These are phyloP conservation scores for Craterostigma plantagineum DNA, from an alignment of 257 asterid species.

Conservation along the genomic window DNA sequence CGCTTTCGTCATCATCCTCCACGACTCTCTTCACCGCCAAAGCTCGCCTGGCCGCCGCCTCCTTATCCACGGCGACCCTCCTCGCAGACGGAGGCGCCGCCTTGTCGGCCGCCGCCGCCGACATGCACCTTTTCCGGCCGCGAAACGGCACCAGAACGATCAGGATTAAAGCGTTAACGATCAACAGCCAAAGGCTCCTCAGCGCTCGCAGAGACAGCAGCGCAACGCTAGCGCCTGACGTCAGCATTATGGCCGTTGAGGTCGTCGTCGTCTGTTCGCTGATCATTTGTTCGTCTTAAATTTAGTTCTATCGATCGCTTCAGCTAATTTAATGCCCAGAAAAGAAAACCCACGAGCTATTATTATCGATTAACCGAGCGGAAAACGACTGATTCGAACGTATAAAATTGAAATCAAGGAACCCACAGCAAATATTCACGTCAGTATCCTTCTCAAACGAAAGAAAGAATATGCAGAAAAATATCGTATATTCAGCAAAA, in stretches of 20 bases:
- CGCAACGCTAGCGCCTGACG: constrained; percentile 56
- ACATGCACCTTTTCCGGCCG: constrained; percentile 14
- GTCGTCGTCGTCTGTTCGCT: no score
- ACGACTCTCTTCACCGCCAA: constrained; percentile 47
- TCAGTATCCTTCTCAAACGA: no score
- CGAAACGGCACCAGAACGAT: constrained; percentile 28
- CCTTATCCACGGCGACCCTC: constrained; percentile 40
- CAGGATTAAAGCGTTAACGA: constrained; percentile 20
- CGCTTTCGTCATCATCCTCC: constrained; percentile 19
- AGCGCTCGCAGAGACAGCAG: constrained; percentile 26
- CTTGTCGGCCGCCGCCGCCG: constrained; percentile 1
- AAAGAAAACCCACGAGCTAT: no score
- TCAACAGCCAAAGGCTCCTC: constrained; percentile 23
- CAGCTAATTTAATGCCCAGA: no score
- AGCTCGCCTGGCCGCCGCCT: constrained; percentile 30
- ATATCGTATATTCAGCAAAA: no score
- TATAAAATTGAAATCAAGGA: no score
- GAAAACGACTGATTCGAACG: no score
- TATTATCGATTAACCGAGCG: no score
- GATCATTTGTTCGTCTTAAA: no score
- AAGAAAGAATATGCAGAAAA: no score
- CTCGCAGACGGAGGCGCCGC: constrained; percentile 24
- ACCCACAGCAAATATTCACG: no score
- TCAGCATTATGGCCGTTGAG: constrained; percentile 21
- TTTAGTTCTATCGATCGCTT: no score